A percentile compares a stretch with the other conserved stretches of the same genome.
Evolutionary conservation across 129 eudicot genomes (phyloP).

Genomic region (Logfia minima): DNA sequence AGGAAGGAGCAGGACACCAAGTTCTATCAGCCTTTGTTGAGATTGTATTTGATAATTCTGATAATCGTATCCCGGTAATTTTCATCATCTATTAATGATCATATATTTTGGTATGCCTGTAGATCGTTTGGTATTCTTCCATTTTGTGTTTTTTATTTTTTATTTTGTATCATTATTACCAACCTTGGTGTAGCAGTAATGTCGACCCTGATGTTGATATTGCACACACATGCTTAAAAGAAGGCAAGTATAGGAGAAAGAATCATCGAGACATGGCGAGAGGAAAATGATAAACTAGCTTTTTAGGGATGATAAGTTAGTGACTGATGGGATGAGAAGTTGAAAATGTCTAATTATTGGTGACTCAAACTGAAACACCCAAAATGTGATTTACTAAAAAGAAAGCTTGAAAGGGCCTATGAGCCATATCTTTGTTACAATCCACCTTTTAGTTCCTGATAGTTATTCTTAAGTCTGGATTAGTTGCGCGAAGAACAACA

Average conservation of each 20-base stretch:
- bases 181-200: background rate
- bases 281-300: constrained; percentile 7
- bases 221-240: constrained; percentile 13
- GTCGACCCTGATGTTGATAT: constrained; percentile 9
- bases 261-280: background rate
- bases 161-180: too few relatives aligned
- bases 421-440: background rate
- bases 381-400: background rate
- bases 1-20: constrained; percentile 99
- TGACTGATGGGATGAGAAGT: background rate
- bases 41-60: constrained; percentile 94
- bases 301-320: background rate
- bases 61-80: constrained; percentile 93
- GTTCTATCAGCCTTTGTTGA: constrained; percentile 97
- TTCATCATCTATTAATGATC: background rate
- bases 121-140: background rate
- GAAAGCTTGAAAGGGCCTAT: background rate
- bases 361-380: background rate
- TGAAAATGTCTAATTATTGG: background rate
- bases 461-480: background rate
- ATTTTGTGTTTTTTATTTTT: background rate
- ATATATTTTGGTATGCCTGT: background rate
- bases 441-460: background rate
- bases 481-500: background rate
- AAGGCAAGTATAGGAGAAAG: constrained; percentile 2